These are phyloP conservation scores for Globisporangium iwayamae DNA, from an alignment of 352 stramenopile genomes.

Conservation along the genomic window DNA sequence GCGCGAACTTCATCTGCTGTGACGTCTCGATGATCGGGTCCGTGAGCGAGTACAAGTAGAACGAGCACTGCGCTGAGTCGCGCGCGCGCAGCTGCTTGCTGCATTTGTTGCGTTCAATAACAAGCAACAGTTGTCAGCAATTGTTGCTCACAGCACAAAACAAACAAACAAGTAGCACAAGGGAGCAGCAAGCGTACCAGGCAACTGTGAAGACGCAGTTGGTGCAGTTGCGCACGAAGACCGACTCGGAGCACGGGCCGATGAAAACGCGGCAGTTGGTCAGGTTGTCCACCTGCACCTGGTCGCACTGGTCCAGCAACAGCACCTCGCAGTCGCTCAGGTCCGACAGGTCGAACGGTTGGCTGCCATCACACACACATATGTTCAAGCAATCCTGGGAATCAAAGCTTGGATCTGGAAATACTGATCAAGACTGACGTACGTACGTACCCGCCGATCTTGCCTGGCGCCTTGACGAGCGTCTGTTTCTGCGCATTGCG, in stretches of 20 bases:
- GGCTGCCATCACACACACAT: conserved; percentile 20
- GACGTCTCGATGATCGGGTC: conserved; percentile 93
- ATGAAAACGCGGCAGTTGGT: conserved; percentile 81
- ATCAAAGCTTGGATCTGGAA: too few relatives aligned
- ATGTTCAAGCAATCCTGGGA: too few relatives aligned
- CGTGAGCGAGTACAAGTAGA: conserved; percentile 89
- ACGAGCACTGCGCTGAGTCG: conserved; percentile 77
- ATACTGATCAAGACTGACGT: background rate
- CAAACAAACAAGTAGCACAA: too few relatives aligned
- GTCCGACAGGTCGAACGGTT: conserved; percentile 88
- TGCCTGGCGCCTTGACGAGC: conserved; percentile 74
- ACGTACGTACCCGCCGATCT: conserved; percentile 56
- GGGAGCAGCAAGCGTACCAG: conserved; percentile 37
- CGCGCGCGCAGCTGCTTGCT: conserved; percentile 90
- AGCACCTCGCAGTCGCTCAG: conserved; percentile 78
- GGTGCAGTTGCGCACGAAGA: conserved; percentile 89
- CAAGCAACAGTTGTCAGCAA: too few relatives aligned
- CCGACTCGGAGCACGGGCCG: conserved; percentile 78
- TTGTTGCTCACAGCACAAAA: too few relatives aligned
- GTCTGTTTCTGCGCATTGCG: conserved; percentile 77
- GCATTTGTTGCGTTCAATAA: background rate
- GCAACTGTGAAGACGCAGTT: conserved; percentile 89
- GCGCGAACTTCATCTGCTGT: conserved; percentile 78
- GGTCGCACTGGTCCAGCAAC: conserved; percentile 85
- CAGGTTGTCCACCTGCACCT: conserved; percentile 90